Conservation (phyloP, 139 green algal genomes). For the Pleodorina starrii region DNA sequence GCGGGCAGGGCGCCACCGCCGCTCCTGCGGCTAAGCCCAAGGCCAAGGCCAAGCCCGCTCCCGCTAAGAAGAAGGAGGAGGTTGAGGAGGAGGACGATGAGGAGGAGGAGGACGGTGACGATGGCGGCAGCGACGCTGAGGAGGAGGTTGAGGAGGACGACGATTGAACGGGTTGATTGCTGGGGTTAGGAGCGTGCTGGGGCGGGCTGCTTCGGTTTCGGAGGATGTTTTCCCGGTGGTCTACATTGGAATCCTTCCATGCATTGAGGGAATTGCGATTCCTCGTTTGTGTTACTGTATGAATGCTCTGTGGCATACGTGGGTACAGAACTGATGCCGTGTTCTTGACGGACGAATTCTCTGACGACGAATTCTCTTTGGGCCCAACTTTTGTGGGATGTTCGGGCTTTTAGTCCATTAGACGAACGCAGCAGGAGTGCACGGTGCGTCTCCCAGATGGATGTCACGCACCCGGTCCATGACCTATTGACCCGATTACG, state of each 20-base stretch:
- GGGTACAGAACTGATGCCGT: background rate
- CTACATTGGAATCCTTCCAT: background rate
- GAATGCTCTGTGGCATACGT: background rate
- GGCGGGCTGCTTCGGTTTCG: too few relatives aligned
- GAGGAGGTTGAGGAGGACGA: conserved; percentile 15
- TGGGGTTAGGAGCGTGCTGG: too few relatives aligned
- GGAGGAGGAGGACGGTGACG: background rate
- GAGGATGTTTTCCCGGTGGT: background rate
- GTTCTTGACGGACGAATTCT: too few relatives aligned
- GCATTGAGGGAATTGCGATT: background rate
- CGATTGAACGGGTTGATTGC: conserved; percentile 6
- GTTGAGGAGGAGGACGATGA: background rate
- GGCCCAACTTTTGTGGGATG: too few relatives aligned
- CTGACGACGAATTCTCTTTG: too few relatives aligned
- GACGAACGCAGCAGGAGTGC: conserved; percentile 7
- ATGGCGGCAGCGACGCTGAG: background rate
- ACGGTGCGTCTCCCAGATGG: background rate
- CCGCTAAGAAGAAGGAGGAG: background rate
- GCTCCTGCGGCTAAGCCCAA: conserved; percentile 1
- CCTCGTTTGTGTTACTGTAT: background rate
- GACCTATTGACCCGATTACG: background rate
- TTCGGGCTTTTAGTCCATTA: background rate
- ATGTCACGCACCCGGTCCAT: background rate
- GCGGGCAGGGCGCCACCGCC: background rate
- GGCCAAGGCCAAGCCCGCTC: background rate